Evolutionary conservation across 2,329 filamentous ascomycete genomes (phyloP).

Genomic region (Ceratocystiopsis minuta): DNA sequence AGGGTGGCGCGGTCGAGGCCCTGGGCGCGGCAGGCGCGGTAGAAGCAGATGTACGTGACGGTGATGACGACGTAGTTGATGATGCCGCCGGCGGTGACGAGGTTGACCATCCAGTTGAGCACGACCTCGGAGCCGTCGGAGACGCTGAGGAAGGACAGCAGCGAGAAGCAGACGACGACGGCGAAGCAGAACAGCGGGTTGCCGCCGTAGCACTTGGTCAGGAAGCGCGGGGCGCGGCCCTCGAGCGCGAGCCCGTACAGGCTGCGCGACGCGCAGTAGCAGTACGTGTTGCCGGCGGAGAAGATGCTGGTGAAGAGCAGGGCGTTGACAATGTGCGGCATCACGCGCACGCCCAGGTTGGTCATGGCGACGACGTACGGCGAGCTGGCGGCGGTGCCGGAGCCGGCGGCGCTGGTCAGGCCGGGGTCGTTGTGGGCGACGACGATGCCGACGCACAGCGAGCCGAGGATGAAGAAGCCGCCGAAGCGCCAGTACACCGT

Average conservation of each 20-base stretch:
- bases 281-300: constrained; percentile 42
- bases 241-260: constrained; percentile 22
- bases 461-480: constrained; percentile 49
- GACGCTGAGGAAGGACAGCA: constrained; percentile 23
- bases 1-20: constrained; percentile 16
- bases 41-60: constrained; percentile 21
- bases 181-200: constrained; percentile 23
- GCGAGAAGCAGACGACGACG: constrained; percentile 18
- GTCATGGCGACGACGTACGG: constrained; percentile 54
- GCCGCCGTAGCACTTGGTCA: constrained; percentile 18
- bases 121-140: constrained; percentile 18
- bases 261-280: constrained; percentile 25
- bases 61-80: constrained; percentile 26
- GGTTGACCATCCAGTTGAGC: constrained; percentile 24
- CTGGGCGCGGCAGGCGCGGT: constrained; percentile 19
- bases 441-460: constrained; percentile 48
- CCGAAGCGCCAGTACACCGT: constrained; percentile 53
- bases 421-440: constrained; percentile 38
- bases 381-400: constrained; percentile 30
- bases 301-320: constrained; percentile 41
- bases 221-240: constrained; percentile 21
- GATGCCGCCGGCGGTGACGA: constrained; percentile 24
- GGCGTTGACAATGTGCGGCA: constrained; percentile 50
- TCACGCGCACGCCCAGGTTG: constrained; percentile 45
- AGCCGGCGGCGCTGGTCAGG: constrained; percentile 23